Conservation (phyloP, 1,284 basidiomycete genomes). For the Vanrija sp. region DNA sequence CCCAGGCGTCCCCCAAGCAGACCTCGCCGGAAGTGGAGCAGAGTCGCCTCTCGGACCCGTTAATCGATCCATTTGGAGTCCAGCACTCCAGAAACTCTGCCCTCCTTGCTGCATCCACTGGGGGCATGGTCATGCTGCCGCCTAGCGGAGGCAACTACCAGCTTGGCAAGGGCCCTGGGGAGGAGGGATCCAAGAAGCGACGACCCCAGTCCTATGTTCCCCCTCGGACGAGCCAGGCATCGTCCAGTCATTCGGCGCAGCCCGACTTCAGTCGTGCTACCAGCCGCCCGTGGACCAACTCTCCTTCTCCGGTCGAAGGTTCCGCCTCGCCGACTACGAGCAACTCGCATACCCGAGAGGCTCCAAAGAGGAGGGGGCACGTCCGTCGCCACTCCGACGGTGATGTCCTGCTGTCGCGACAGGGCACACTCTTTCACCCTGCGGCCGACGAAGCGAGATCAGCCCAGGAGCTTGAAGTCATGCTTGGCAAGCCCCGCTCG, state of each 20-base stretch:
- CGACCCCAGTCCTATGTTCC: no score
- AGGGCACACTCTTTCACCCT: constrained; percentile 47
- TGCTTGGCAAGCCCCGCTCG: constrained; percentile 38
- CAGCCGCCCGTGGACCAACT: no score
- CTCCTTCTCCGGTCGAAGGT: no score
- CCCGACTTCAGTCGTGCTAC: no score
- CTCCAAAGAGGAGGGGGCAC: constrained; percentile 12
- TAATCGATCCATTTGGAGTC: constrained; percentile 4
- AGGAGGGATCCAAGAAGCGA: no score
- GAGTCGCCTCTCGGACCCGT: background rate
- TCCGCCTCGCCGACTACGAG: background rate
- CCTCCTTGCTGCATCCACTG: constrained; percentile 31
- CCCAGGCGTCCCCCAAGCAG: background rate
- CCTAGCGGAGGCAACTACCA: no score
- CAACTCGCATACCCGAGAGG: background rate
- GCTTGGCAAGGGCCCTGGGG: no score
- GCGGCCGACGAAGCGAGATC: constrained; percentile 36
- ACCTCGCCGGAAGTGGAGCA: constrained; percentile 5
- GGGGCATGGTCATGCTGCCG: constrained; percentile 23
- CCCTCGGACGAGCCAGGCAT: no score
- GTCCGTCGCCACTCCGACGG: constrained; percentile 42
- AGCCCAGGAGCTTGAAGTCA: constrained; percentile 41
- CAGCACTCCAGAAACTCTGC: constrained; percentile 36
- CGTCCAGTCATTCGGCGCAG: no score
- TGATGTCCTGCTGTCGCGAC: constrained; percentile 38